A percentile compares a stretch with the other conserved stretches of the same genome.
Conservation (phyloP, 2,329 filamentous ascomycete genomes). For the Epichloe gansuensis region DNA sequence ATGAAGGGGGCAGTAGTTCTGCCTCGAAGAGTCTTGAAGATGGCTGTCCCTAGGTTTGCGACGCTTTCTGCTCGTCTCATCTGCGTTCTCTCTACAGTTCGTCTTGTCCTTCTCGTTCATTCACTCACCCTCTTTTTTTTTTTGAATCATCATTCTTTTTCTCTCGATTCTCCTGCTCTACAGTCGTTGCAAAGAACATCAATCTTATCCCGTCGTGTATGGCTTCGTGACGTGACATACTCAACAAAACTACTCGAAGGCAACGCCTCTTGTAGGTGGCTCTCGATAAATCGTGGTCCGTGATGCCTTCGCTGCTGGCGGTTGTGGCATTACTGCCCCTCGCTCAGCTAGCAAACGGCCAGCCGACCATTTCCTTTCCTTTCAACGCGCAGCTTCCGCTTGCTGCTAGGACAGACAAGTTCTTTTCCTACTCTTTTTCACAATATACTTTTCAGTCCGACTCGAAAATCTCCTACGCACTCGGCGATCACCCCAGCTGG, state of each 20-base stretch:
- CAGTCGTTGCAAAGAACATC: neutral
- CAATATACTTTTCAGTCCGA: conserved; percentile 58
- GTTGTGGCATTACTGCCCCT: conserved; percentile 17
- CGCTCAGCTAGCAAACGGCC: conserved; percentile 18
- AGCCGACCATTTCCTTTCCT: conserved; percentile 47
- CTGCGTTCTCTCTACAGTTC: conserved; percentile 1
- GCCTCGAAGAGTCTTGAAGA: conserved; percentile 19
- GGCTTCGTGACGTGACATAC: neutral
- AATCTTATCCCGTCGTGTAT: neutral
- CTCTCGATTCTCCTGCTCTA: neutral
- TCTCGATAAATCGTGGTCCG: neutral
- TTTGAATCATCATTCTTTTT: neutral
- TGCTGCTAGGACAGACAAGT: conserved; percentile 54
- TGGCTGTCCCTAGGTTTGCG: conserved; percentile 6
- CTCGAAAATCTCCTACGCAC: conserved; percentile 52
- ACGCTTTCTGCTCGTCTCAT: conserved; percentile 5
- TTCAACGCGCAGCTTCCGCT: conserved; percentile 77
- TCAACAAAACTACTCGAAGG: neutral
- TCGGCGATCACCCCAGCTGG: conserved; percentile 58
- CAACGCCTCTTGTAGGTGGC: neutral
- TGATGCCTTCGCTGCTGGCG: conserved; percentile 18
- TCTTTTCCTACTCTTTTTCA: conserved; percentile 61
- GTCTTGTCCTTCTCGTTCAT: neutral
- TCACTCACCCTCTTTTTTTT: conserved; percentile 1
- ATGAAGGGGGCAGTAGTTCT: conserved; percentile 25